A percentile compares a stretch with the other conserved stretches of the same genome.
Conservation (phyloP, 305 asterid genomes). For the Fraxinus floribunda region DNA sequence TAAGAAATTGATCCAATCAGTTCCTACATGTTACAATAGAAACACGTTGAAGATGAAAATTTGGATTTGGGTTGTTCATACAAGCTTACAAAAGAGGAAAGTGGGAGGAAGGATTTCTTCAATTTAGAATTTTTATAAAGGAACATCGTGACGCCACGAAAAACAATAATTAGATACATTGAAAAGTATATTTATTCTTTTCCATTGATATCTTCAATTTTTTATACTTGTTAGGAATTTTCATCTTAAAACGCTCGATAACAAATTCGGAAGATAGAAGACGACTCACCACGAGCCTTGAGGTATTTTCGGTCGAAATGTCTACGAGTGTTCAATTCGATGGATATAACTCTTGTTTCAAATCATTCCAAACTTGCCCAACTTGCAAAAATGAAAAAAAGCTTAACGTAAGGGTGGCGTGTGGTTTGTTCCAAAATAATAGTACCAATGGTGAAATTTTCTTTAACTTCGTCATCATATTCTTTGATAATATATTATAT, state of each 20-base stretch:
- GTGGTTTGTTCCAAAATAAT: too few relatives aligned
- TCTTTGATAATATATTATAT: too few relatives aligned
- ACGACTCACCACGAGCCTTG: background rate
- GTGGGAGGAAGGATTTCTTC: background rate
- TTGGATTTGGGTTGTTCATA: background rate
- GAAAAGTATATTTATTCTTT: too few relatives aligned
- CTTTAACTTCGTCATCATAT: too few relatives aligned
- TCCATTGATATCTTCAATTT: background rate
- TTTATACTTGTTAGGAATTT: background rate
- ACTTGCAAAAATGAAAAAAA: too few relatives aligned
- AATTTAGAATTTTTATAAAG: background rate
- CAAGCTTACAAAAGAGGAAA: background rate
- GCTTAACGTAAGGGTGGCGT: background rate
- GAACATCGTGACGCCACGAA: too few relatives aligned
- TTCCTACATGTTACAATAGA: background rate
- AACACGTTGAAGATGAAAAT: background rate
- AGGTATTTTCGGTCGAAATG: background rate
- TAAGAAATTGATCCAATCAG: background rate
- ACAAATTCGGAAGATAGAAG: too few relatives aligned
- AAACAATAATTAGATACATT: background rate
- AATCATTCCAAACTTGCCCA: background rate
- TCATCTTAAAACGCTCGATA: background rate
- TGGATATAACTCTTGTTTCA: background rate
- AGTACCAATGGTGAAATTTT: too few relatives aligned
- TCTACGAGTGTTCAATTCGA: background rate